Base-by-base conservation (phyloP, 1,284 basidiomycete genomes). In the Inonotus obliquus region DNA sequence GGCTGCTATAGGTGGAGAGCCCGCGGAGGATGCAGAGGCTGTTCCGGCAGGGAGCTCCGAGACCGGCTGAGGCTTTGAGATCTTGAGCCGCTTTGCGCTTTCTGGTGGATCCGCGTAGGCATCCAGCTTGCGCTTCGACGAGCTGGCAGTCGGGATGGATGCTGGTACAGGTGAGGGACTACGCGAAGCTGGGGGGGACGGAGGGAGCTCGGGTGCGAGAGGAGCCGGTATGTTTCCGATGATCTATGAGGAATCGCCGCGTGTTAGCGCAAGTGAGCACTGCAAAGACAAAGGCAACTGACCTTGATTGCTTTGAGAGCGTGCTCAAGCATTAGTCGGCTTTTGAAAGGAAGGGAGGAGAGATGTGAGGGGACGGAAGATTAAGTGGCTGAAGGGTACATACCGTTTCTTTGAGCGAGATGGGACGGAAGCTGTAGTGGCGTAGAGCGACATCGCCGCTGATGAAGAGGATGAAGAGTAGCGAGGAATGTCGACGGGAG, bases 181-280 rank as follows among this genome's bases (percentile, higher is more conserved):
- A 68, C 85, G 81, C 67, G 86, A 88, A 45, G 79, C 77, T 14
- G 86, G 86, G 60, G 87, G 86, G 61, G 86, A 86, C 62, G 83
- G 83, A 35, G 87, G 86, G 61, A 89, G 76, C 63, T 80, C 78
- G 67, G 84, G 79, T 58, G 87, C 84, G 35, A 87, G 77, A 63
- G 81, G 82, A 37, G 77, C 69, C 61, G 76, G 73, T 61, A 86
- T 77, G 62, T 77, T 73, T 60, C 82, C 83, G 68, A 89, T 77
- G 71, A 87, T 80, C 86, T 89, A 69, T 57, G 68, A 61, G 63
- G 61, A 23, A 41, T 25, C 52, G 35, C 51, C 41, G 44, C 32
- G 29, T 55, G 52, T 27, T 23, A 61, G 52, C 29, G n/a, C 59
- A 21, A 10, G 9, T 9, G 49, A 58, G 49, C 10, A 54, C 17